Conservation (phyloP, 2,329 filamentous ascomycete genomes). For the Penicillium sp. region DNA sequence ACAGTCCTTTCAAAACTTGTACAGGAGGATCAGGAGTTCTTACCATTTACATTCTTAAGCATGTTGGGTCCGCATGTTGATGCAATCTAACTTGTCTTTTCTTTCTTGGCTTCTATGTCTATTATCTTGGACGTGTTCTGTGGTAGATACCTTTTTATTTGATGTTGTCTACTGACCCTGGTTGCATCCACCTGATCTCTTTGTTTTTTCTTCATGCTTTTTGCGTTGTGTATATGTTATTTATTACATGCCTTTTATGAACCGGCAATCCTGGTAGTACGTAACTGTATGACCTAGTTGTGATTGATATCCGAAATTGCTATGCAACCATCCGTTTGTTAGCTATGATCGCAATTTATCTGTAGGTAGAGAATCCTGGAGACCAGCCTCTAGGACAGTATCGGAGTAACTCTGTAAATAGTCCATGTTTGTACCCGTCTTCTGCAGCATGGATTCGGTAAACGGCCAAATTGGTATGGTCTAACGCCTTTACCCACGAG, state of each 20-base stretch:
- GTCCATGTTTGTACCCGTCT: no score
- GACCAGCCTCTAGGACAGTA: no score
- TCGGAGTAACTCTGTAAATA: no score
- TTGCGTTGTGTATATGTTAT: constrained; percentile 14
- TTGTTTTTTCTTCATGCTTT: constrained; percentile 23
- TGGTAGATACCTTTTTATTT: constrained; percentile 33
- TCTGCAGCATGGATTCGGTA: no score
- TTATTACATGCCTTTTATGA: constrained; percentile 5
- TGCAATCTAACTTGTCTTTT: constrained; percentile 7
- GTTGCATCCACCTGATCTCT: constrained; percentile 24
- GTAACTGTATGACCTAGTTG: neutral
- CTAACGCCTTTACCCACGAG: no score
- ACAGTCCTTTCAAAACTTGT: constrained; percentile 21
- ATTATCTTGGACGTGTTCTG: constrained; percentile 23
- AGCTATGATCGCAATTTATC: no score
- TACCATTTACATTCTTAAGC: neutral
- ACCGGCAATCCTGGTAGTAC: neutral
- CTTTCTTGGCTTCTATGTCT: constrained; percentile 24
- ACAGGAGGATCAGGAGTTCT: constrained; percentile 18
- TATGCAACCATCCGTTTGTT: neutral
- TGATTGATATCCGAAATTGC: neutral
- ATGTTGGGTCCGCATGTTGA: neutral
- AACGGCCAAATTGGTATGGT: no score
- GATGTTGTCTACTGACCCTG: constrained; percentile 29
- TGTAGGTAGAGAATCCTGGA: no score